Conservation (phyloP, 257 asterid genomes). For the Henckelia pumila region DNA sequence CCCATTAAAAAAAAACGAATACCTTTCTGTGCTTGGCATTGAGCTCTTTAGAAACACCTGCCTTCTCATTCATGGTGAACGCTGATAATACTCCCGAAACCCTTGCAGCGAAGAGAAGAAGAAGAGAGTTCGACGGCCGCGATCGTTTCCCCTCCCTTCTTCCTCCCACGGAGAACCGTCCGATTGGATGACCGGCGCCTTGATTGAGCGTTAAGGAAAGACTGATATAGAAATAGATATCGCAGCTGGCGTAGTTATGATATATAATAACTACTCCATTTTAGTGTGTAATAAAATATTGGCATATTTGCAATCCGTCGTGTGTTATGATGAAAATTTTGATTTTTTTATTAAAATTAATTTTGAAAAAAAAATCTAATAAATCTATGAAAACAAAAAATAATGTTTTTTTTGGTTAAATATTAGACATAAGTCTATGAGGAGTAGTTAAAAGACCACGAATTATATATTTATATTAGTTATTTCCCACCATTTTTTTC, state of each 20-base stretch:
- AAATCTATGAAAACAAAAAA: no score
- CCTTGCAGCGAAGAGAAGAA: constrained; percentile 27
- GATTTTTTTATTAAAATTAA: no score
- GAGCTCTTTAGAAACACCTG: constrained; percentile 93
- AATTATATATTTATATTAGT: no score
- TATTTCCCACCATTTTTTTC: no score
- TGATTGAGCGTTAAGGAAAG: constrained; percentile 18
- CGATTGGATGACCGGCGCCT: constrained; percentile 31
- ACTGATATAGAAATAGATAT: constrained; percentile 20
- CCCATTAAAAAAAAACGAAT: constrained; percentile 2
- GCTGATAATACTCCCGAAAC: constrained; percentile 11
- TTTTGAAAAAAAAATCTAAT: no score
- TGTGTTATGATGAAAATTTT: no score
- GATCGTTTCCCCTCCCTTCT: constrained; percentile 36
- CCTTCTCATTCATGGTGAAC: constrained; percentile 86
- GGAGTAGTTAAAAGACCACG: no score
- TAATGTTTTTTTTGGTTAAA: no score
- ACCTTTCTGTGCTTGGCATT: constrained; percentile 97
- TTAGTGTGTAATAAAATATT: no score
- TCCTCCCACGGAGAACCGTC: constrained; percentile 33
- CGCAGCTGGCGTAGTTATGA: constrained; percentile 28
- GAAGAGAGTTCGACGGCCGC: constrained; percentile 19
- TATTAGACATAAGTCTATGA: no score
- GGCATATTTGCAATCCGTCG: no score
- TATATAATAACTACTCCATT: background rate